These are phyloP conservation scores for Macrotyloma uniflorum DNA, from an alignment of 306 rosid genomes.

Conservation along the genomic window DNA sequence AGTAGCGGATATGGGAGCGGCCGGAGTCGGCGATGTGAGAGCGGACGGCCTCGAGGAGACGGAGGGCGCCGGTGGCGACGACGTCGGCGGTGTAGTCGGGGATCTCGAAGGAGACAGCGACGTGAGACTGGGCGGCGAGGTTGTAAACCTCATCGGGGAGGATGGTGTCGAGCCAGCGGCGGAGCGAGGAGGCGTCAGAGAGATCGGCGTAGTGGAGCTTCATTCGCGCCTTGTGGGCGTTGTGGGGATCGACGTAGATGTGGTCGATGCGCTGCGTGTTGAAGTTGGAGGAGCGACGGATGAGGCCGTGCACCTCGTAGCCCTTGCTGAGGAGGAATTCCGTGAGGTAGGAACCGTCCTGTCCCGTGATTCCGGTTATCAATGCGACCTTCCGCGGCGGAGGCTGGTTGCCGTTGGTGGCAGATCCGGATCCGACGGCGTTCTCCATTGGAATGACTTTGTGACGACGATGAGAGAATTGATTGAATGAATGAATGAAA, in stretches of 20 bases:
- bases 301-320: slow-evolving; percentile 91
- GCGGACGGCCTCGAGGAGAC: slow-evolving; percentile 90
- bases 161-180: slow-evolving; percentile 93
- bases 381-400: slow-evolving; percentile 64
- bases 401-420: slow-evolving; percentile 47
- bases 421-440: slow-evolving; percentile 49
- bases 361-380: slow-evolving; percentile 95
- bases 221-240: slow-evolving; percentile 92
- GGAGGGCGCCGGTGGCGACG: slow-evolving; percentile 93
- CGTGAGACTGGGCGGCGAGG: slow-evolving; percentile 98
- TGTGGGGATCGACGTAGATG: slow-evolving; percentile 99
- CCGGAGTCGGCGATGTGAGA: slow-evolving; percentile 82
- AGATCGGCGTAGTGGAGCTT: slow-evolving; percentile 99
- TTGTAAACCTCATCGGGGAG: slow-evolving; percentile 96
- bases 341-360: slow-evolving; percentile 96
- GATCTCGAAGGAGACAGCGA: slow-evolving; percentile 97
- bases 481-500: background rate
- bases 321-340: slow-evolving; percentile 86
- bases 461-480: background rate
- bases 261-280: slow-evolving; percentile 96
- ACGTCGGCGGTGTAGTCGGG: slow-evolving; percentile 99
- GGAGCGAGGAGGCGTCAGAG: slow-evolving; percentile 96
- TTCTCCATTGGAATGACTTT: slow-evolving; percentile 34
- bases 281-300: slow-evolving; percentile 96
- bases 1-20: slow-evolving; percentile 69